These are phyloP conservation scores for Neonectria magnoliae DNA, from an alignment of 2,329 filamentous ascomycete genomes.

Conservation along the genomic window DNA sequence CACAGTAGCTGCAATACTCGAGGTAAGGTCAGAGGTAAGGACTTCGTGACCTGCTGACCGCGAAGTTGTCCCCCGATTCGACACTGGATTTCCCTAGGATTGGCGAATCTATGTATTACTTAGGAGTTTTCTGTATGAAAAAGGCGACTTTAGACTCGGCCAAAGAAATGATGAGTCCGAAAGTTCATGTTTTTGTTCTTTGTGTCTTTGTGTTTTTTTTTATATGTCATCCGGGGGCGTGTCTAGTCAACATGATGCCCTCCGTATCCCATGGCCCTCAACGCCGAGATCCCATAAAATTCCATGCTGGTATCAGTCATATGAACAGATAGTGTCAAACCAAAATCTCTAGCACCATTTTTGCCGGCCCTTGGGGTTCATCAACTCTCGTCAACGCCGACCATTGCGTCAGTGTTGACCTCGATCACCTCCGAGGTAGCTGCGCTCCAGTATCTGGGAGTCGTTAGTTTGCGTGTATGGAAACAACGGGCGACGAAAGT, in stretches of 20 bases:
- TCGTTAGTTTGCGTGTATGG: slow-evolving; percentile 29
- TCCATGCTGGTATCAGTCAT: slow-evolving; percentile 49
- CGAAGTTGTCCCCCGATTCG: slow-evolving; percentile 30
- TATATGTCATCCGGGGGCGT: slow-evolving; percentile 40
- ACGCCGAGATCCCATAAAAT: slow-evolving; percentile 49
- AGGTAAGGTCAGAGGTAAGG: slow-evolving; percentile 69
- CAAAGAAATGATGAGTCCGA: not conserved
- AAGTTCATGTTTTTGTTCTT: slow-evolving; percentile 18
- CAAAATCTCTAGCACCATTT: slow-evolving; percentile 41
- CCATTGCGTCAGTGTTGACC: slow-evolving; percentile 53
- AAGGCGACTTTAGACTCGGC: slow-evolving; percentile 17
- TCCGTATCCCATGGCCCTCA: slow-evolving; percentile 46
- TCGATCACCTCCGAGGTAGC: slow-evolving; percentile 69
- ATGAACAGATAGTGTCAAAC: slow-evolving; percentile 43
- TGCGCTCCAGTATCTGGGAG: slow-evolving; percentile 67
- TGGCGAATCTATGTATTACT: slow-evolving; percentile 38
- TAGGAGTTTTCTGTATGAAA: slow-evolving; percentile 37
- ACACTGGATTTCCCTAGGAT: slow-evolving; percentile 27
- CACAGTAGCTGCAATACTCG: slow-evolving; percentile 25
- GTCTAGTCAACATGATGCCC: slow-evolving; percentile 45
- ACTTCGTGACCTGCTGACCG: slow-evolving; percentile 51
- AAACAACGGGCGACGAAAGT: not conserved
- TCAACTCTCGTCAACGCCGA: slow-evolving; percentile 36
- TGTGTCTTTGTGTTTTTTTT: slow-evolving; percentile 33
- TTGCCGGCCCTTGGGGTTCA: slow-evolving; percentile 6